Conservation (phyloP, 345 rosid genomes). For the Durio zibethinus region DNA sequence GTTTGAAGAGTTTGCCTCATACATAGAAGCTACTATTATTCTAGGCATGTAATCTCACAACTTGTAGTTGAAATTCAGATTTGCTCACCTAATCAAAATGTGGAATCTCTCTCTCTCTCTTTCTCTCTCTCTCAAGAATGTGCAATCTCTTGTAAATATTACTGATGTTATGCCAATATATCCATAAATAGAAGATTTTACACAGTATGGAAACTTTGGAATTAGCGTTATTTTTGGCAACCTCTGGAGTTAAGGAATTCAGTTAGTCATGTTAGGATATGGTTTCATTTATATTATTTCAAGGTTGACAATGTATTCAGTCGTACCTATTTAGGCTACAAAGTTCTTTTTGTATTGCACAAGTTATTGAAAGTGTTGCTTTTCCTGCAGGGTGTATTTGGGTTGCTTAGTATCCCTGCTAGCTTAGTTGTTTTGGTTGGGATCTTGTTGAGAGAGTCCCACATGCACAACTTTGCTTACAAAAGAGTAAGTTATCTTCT, state of each 20-base stretch:
- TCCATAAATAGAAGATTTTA: background rate
- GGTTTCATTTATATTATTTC: background rate
- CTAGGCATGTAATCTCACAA: background rate
- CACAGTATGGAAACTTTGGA: background rate
- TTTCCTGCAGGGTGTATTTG: conserved; percentile 58
- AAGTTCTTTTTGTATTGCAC: background rate
- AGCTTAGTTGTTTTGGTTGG: conserved; percentile 49
- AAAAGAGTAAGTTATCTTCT: conserved; percentile 34
- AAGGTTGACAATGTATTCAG: background rate
- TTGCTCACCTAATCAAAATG: background rate
- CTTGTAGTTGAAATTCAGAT: background rate
- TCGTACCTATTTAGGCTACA: background rate
- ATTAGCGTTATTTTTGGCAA: background rate
- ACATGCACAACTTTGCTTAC: conserved; percentile 30
- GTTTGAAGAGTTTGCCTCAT: background rate
- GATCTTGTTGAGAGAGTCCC: conserved; percentile 46
- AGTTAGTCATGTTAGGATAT: background rate
- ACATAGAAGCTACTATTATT: background rate
- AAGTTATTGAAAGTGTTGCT: background rate
- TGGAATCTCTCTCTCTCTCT: background rate
- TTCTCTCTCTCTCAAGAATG: background rate
- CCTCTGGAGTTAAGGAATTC: background rate
- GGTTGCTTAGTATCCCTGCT: conserved; percentile 55
- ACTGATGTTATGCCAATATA: background rate
- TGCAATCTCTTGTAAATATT: background rate